These are phyloP conservation scores for Yamadazyma trypodendri DNA, from an alignment of 1,139 yeast genomes.

Conservation along the genomic window DNA sequence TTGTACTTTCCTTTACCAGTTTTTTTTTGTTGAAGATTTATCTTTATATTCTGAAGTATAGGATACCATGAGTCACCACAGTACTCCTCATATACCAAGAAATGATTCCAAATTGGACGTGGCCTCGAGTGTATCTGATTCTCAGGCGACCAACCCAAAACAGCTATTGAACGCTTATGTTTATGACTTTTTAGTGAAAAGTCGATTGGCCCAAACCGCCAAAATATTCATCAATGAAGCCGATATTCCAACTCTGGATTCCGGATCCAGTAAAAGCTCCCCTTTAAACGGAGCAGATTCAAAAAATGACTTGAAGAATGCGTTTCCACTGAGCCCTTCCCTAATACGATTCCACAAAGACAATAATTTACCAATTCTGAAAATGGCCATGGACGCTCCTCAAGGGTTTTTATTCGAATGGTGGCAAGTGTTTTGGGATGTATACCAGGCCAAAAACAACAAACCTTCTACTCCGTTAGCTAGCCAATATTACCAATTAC, in stretches of 20 bases:
- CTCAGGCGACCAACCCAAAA: slow-evolving; percentile 55
- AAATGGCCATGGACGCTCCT: slow-evolving; percentile 71
- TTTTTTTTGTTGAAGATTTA: not conserved
- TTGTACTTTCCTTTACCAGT: not conserved
- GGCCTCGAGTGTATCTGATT: slow-evolving; percentile 36
- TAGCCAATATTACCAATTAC: slow-evolving; percentile 69
- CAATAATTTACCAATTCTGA: slow-evolving; percentile 48
- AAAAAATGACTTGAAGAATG: not conserved
- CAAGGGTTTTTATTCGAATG: slow-evolving; percentile 88
- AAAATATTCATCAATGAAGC: slow-evolving; percentile 72
- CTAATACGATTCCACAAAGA: slow-evolving; percentile 20
- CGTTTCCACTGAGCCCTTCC: slow-evolving; percentile 16
- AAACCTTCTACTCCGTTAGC: slow-evolving; percentile 58
- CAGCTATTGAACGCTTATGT: slow-evolving; percentile 81
- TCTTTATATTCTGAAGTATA: not conserved
- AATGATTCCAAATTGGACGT: slow-evolving; percentile 9
- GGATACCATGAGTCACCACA: slow-evolving; percentile 31
- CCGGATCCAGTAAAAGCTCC: slow-evolving; percentile 3
- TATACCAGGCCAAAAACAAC: slow-evolving; percentile 72
- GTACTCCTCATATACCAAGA: slow-evolving; percentile 29
- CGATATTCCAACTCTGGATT: slow-evolving; percentile 40
- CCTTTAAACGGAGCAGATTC: not conserved
- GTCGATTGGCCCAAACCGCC: slow-evolving; percentile 71
- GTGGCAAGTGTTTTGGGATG: slow-evolving; percentile 98
- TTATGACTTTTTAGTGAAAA: slow-evolving; percentile 80